These are phyloP conservation scores for Hibiscus mutabilis DNA, from an alignment of 345 rosid species.

Conservation along the genomic window DNA sequence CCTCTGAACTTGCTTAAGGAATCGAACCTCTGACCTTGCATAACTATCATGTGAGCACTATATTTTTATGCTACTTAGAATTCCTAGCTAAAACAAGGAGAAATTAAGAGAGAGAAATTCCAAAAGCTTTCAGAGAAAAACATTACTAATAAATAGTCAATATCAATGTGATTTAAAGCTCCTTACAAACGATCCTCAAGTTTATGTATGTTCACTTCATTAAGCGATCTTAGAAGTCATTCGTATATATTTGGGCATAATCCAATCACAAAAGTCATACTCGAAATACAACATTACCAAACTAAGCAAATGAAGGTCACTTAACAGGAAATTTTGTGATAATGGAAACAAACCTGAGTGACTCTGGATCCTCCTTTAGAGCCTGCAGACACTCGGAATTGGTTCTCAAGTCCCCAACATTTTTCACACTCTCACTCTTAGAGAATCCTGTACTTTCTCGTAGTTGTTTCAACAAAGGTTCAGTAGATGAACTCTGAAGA, in stretches of 20 bases:
- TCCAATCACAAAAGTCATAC: background rate
- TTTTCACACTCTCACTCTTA: conserved; percentile 13
- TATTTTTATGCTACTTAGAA: too few species aligned
- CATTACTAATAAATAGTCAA: too few species aligned
- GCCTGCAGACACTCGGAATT: conserved; percentile 50
- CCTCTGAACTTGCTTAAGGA: too few species aligned
- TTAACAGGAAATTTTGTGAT: background rate
- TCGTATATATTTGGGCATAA: background rate
- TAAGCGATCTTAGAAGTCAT: background rate
- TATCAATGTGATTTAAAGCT: too few species aligned
- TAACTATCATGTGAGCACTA: too few species aligned
- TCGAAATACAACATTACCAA: background rate
- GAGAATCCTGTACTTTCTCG: conserved; percentile 18
- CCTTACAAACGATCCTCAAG: too few species aligned
- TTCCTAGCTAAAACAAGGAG: background rate
- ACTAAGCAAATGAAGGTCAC: background rate
- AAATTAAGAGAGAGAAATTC: background rate
- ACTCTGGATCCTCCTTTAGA: conserved; percentile 70
- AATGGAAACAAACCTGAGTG: conserved; percentile 49
- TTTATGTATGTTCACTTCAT: too few species aligned
- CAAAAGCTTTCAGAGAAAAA: too few species aligned
- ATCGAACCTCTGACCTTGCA: too few species aligned
- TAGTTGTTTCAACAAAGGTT: conserved; percentile 23
- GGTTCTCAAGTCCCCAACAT: conserved; percentile 19
- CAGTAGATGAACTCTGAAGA: conserved; percentile 23